Evolutionary conservation across 2,329 filamentous ascomycete genomes (phyloP).

Genomic region (Plectosphaerella cucumerina): DNA sequence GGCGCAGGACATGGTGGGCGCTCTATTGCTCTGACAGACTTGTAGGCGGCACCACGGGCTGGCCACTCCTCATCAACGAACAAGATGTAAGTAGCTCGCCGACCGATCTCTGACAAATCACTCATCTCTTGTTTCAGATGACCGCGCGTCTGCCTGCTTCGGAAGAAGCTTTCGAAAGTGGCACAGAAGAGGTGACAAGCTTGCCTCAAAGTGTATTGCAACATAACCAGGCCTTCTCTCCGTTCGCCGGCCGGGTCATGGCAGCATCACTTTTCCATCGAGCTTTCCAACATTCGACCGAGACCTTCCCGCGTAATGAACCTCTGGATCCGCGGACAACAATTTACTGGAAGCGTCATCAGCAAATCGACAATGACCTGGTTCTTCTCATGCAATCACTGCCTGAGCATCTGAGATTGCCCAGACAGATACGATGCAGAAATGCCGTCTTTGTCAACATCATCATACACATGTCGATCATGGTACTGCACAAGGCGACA

Average conservation of each 20-base stretch:
- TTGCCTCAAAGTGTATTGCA: conserved; percentile 45
- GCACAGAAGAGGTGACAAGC: conserved; percentile 45
- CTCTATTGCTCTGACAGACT: conserved; percentile 61
- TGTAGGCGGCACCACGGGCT: conserved; percentile 64
- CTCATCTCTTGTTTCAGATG: too few relatives aligned
- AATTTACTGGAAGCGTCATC: conserved; percentile 64
- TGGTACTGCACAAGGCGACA: conserved; percentile 66
- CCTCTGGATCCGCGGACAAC: conserved; percentile 59
- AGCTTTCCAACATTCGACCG: conserved; percentile 60
- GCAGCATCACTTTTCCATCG: conserved; percentile 53
- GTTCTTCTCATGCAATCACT: conserved; percentile 56
- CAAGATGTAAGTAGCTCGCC: conserved; percentile 46
- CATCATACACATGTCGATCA: conserved; percentile 63
- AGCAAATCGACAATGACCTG: conserved; percentile 58
- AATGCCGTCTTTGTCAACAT: conserved; percentile 66
- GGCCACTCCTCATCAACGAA: conserved; percentile 65
- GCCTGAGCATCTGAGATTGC: conserved; percentile 55
- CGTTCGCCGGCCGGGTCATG: conserved; percentile 55
- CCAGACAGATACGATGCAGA: conserved; percentile 51
- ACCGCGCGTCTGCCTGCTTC: conserved; percentile 58
- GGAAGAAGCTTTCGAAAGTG: conserved; percentile 56
- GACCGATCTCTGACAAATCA: too few relatives aligned
- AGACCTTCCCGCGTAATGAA: conserved; percentile 49
- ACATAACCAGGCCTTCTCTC: conserved; percentile 43
- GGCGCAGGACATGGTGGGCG: conserved; percentile 65